phyloP scores from a whole-genome alignment of 371 early-diverging fungal genomes.

The Mortierella sp. region DNA sequence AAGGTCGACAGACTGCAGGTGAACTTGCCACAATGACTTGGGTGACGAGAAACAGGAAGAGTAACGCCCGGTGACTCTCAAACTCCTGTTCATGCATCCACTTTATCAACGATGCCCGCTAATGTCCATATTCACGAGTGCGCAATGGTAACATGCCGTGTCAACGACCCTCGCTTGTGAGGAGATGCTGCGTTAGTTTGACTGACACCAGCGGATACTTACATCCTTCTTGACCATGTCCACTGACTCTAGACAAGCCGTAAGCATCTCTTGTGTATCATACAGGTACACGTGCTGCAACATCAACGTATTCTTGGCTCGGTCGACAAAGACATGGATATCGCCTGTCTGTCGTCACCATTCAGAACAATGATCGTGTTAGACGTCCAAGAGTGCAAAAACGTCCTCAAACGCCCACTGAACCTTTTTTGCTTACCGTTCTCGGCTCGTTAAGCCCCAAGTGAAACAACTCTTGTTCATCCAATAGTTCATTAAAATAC shows the following conservation, averaged over 20 bases:
- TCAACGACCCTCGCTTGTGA: too few relatives aligned
- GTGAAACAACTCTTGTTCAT: background rate
- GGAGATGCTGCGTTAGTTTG: too few relatives aligned
- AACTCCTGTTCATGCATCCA: constrained; percentile 51
- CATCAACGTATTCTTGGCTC: constrained; percentile 29
- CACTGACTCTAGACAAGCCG: constrained; percentile 23
- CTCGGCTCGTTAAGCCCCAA: constrained; percentile 14
- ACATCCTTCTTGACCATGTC: constrained; percentile 27
- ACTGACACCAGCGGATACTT: too few relatives aligned
- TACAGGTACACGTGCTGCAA: constrained; percentile 37
- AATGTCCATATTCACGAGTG: background rate
- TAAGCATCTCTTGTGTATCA: constrained; percentile 37
- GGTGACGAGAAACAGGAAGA: constrained; percentile 44
- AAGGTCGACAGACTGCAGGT: too few relatives aligned
- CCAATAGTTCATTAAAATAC: background rate
- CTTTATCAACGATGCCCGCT: constrained; percentile 33
- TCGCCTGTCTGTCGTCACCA: constrained; percentile 37
- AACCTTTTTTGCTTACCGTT: background rate
- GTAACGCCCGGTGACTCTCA: constrained; percentile 42
- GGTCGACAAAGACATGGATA: constrained; percentile 30
- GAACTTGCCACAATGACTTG: constrained; percentile 40
- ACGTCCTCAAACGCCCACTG: background rate
- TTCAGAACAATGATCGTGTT: background rate
- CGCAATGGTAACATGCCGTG: background rate
- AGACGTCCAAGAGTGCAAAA: background rate